Evolutionary conservation across 305 asterid species (phyloP), one percentile per base, ranked within the genome.

Genomic region (Fraxinus sp.): DNA sequence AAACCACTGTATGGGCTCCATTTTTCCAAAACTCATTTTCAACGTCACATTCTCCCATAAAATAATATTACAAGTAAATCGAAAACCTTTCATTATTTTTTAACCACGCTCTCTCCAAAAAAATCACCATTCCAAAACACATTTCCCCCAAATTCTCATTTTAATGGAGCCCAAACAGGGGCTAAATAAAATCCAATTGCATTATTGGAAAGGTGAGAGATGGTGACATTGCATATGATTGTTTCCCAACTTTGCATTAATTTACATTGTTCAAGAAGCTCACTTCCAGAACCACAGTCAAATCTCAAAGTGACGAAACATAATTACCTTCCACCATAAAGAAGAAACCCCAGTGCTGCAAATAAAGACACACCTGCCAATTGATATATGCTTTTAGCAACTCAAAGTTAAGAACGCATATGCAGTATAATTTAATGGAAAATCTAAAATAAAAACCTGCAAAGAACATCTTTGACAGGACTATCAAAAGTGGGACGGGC

Each of bases 271-370:
- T 28, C 74, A 28, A 62, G 32, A 80, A 73, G 64, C 76, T 11
- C 44, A 55, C 33, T 83, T 24, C 46, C 28, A 78, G 8, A 44
- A 80, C n/a, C 11, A 36, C 2, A 66, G 74, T 76, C 37, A 84
- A 70, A 59, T 37, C 57, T 13, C 55, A 74, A 84, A 57, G 76
- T 49, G 72, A 71, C 59, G 22, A 76, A 79, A 66, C 5, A 41
- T 41, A 14, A 49, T 49, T 90, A 96, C 99, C 99, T 94, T 91
- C 98, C 99, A 80, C 99, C 99, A 82, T 96, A 96, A 46, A 96
- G 92, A 83, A 93, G 97, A 89, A 96, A 96, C 57, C 98, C 98
- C 86, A 96, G 82, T 71, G 99, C 98, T 26, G 99, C 97, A 92
- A 92, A 91, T 77, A 96, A 86, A 78, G 94, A 94, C 57, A 93